Conservation (phyloP, 2,329 filamentous ascomycete genomes). For the Orbilia oligospora region DNA sequence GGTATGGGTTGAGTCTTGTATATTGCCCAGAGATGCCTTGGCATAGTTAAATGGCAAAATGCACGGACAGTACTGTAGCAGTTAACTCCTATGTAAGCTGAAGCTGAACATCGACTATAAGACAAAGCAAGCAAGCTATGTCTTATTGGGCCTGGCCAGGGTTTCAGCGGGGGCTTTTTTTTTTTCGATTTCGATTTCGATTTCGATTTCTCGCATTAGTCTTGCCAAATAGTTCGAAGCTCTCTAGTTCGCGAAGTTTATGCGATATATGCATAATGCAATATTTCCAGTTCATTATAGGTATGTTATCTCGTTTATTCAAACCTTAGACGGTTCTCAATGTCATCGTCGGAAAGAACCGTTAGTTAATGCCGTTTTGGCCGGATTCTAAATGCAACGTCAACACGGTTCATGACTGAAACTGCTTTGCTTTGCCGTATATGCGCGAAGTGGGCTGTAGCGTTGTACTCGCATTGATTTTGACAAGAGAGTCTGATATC, state of each 20-base stretch:
- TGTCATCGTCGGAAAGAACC: constrained; percentile 10
- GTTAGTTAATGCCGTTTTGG: constrained; percentile 10
- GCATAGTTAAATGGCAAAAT: constrained; percentile 3
- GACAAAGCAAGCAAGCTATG: not conserved
- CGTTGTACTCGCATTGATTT: too few species aligned
- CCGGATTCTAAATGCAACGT: constrained; percentile 14
- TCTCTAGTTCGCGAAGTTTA: not conserved
- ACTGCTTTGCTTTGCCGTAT: not conserved
- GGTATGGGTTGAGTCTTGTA: not conserved
- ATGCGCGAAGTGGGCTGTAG: too few species aligned
- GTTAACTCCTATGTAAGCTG: not conserved
- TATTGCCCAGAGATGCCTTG: constrained; percentile 1
- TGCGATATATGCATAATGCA: constrained; percentile 8
- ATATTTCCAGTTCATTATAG: not conserved
- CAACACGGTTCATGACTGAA: not conserved
- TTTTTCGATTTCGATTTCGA: not conserved
- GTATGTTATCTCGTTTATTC: constrained; percentile 1
- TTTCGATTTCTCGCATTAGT: constrained; percentile 11
- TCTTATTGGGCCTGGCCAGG: not conserved
- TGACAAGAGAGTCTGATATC: too few species aligned
- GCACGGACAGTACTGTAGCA: not conserved
- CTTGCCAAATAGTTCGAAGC: not conserved
- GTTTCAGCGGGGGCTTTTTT: not conserved
- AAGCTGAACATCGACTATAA: constrained; percentile 24
- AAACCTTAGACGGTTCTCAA: not conserved